Evolutionary conservation across 805 yeast genomes (phyloP).

Genomic region (Metschnikowia lachancei): DNA sequence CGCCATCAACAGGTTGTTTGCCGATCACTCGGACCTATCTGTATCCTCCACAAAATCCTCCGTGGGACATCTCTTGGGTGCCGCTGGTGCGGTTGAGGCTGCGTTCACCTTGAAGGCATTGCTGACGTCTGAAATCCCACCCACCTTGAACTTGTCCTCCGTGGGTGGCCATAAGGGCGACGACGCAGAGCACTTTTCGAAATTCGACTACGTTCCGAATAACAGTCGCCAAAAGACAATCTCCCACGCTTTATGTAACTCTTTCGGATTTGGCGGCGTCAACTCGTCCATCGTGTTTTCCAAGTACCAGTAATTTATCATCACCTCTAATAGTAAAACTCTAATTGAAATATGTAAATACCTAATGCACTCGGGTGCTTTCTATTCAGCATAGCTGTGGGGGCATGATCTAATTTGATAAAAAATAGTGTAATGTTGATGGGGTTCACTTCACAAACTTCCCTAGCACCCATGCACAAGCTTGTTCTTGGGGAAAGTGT

Average conservation of each 20-base stretch:
- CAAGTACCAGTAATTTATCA: slow-evolving; percentile 1
- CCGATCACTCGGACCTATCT: slow-evolving; percentile 36
- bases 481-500: slow-evolving; percentile 54
- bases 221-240: slow-evolving; percentile 40
- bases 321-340: not conserved
- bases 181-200: slow-evolving; percentile 38
- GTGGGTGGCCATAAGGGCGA: slow-evolving; percentile 52
- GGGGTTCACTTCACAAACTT: not conserved
- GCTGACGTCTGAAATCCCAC: slow-evolving; percentile 59
- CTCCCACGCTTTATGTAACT: slow-evolving; percentile 71
- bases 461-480: slow-evolving; percentile 22
- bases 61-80: slow-evolving; percentile 91
- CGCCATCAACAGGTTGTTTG: slow-evolving; percentile 63
- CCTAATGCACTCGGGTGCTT: not conserved
- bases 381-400: not conserved
- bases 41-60: slow-evolving; percentile 89
- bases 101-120: slow-evolving; percentile 74
- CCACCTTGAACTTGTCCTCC: slow-evolving; percentile 68
- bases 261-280: slow-evolving; percentile 98
- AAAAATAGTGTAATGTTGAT: not conserved
- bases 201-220: slow-evolving; percentile 58
- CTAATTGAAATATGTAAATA: not conserved
- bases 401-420: not conserved
- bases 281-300: slow-evolving; percentile 69
- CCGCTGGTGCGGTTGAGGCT: slow-evolving; percentile 93